phyloP scores from a whole-genome alignment of 2,329 filamentous ascomycete genomes.

The Aspergillus tamarii region DNA sequence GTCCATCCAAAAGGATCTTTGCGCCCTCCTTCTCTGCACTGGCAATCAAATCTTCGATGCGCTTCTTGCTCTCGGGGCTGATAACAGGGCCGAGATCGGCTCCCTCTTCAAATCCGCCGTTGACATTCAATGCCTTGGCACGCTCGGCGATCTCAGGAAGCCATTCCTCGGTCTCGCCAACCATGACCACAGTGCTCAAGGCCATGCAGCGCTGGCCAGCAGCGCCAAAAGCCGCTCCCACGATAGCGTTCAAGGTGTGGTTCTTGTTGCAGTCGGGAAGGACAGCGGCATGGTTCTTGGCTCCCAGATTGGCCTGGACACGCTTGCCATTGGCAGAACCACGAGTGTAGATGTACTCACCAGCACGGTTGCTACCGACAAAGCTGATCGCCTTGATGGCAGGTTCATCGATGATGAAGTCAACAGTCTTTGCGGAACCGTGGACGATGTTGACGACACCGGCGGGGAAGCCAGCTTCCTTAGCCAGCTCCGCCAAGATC shows the following conservation, averaged over 20 bases:
- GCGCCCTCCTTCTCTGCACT: slow-evolving; percentile 66
- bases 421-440: slow-evolving; percentile 65
- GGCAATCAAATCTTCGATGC: slow-evolving; percentile 64
- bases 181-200: slow-evolving; percentile 65
- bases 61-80: slow-evolving; percentile 64
- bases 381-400: slow-evolving; percentile 71
- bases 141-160: slow-evolving; percentile 64
- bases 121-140: slow-evolving; percentile 62
- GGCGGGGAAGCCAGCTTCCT: slow-evolving; percentile 66
- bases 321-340: slow-evolving; percentile 72
- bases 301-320: slow-evolving; percentile 70
- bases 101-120: slow-evolving; percentile 65
- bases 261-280: slow-evolving; percentile 72
- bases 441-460: slow-evolving; percentile 71
- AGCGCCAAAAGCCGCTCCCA: slow-evolving; percentile 69
- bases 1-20: slow-evolving; percentile 65
- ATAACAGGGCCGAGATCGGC: slow-evolving; percentile 68
- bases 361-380: slow-evolving; percentile 69
- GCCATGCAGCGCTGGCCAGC: slow-evolving; percentile 73
- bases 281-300: slow-evolving; percentile 71
- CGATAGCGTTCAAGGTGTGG: slow-evolving; percentile 67
- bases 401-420: slow-evolving; percentile 71
- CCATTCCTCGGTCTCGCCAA: slow-evolving; percentile 69
- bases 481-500: slow-evolving; percentile 66
- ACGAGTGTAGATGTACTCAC: slow-evolving; percentile 69